Percentiles rank a stretch among this genome's conserved stretches.
phyloP scores from a whole-genome alignment of 2,329 filamentous ascomycete species.

The Phyllosticta citribraziliensis region DNA sequence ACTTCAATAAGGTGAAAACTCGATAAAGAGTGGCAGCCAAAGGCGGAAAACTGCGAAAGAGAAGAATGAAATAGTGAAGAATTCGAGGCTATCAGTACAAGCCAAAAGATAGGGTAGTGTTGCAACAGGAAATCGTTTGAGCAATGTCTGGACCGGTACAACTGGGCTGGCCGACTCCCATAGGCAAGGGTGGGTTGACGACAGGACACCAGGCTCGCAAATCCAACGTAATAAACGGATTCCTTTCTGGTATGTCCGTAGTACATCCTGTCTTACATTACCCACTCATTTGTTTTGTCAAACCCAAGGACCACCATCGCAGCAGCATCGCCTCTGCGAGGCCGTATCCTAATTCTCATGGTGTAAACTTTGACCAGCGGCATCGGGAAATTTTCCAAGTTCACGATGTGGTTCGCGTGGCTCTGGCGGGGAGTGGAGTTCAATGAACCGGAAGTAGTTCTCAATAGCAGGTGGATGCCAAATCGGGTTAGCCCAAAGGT shows the following conservation, averaged over 20 bases:
- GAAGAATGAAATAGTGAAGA: neutral
- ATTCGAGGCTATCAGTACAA: neutral
- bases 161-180: neutral
- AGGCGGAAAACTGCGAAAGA: neutral
- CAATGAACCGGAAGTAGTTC: conserved; percentile 14
- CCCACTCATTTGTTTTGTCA: too few relatives aligned
- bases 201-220: neutral
- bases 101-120: neutral
- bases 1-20: neutral
- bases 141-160: neutral
- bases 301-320: too few relatives aligned
- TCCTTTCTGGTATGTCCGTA: too few relatives aligned
- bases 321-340: too few relatives aligned
- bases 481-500: neutral
- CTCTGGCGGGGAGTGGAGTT: neutral
- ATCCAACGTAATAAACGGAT: too few relatives aligned
- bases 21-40: neutral
- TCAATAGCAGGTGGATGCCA: conserved; percentile 14
- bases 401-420: neutral
- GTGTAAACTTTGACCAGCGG: neutral
- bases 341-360: too few relatives aligned
- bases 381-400: neutral
- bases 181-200: neutral
- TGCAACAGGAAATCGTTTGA: neutral
- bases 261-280: too few relatives aligned